Evolutionary conservation across 192 early-diverging fungal genomes (phyloP), one percentile per base, ranked within the genome.

Genomic region (Rhizoclosmatium globosum): DNA sequence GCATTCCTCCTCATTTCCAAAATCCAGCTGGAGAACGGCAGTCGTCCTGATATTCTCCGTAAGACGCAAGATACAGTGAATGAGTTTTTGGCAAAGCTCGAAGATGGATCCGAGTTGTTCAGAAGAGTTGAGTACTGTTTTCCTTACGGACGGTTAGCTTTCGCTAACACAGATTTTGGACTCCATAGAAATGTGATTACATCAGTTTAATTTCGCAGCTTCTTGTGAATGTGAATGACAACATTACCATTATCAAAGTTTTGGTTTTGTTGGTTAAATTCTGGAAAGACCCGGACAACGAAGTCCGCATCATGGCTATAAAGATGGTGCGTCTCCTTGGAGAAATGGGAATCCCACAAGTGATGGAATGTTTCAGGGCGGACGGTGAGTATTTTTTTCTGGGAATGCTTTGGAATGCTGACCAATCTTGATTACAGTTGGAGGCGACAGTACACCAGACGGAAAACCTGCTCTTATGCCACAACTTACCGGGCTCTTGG

Each of bases 201-300:
- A 68, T 84, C 50, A 83, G 68, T 59, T 68, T 86, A 11, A 69
- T 87, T 19, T 64, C 87, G 15, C 84, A 88, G 57, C 76, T 89
- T 66, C 41, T 85, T 7, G 47, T 71, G 13, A 71, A 68, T 68
- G 64, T 83, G 46, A 61, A 64, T 56, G 78, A 84, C 3, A 11
- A 58, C 3, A 4, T 44, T 38, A 43, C 82, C 57, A 65, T 84
- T 7, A 21, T 84, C 31, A 43, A 83, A 38, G 77, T 88, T 2
- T 58, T 90, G 23, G 38, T 50, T 23, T 57, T 83, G 2, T 64
- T 90, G 47, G 82, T 90, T 11, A 79, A 82, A 45, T 66, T 84
- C 44, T 90, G 89, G 89, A 77, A 68, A 59, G 89, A 90, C 79
- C 84, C 87, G 1, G 89, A 90, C 73, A 71, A 62, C 19, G 89